phyloP scores from a whole-genome alignment of 495 filamentous ascomycete genomes.

The Penicillium daleae region DNA sequence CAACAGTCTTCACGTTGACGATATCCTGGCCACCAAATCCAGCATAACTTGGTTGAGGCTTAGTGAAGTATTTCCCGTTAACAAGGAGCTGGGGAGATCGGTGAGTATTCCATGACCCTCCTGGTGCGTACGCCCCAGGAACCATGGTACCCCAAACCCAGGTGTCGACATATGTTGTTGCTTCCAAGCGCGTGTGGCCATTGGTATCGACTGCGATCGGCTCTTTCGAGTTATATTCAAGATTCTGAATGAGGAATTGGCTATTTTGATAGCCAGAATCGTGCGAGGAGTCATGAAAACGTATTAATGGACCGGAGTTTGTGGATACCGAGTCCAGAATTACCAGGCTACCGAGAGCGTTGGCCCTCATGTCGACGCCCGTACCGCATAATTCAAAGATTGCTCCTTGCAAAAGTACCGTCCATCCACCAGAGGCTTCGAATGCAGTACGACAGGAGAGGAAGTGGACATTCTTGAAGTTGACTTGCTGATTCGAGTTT shows the following conservation, averaged over 20 bases:
- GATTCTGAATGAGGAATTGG: conserved; percentile 45
- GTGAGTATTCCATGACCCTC: conserved; percentile 24
- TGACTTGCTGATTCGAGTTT: conserved; percentile 56
- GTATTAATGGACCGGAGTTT: conserved; percentile 54
- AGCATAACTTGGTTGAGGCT: conserved; percentile 55
- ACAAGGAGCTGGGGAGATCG: conserved; percentile 29
- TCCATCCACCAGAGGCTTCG: conserved; percentile 42
- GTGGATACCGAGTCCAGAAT: conserved; percentile 48
- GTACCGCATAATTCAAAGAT: conserved; percentile 37
- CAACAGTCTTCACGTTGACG: conserved; percentile 54
- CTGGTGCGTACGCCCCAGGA: conserved; percentile 36
- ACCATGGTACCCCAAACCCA: conserved; percentile 46
- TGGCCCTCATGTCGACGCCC: conserved; percentile 41
- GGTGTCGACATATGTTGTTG: conserved; percentile 49
- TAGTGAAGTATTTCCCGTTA: conserved; percentile 35
- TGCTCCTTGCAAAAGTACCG: conserved; percentile 44
- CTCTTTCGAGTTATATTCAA: conserved; percentile 28
- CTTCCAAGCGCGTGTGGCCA: conserved; percentile 46
- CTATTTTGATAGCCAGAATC: conserved; percentile 38
- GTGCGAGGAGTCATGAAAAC: conserved; percentile 47
- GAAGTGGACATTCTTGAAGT: conserved; percentile 54
- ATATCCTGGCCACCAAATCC: conserved; percentile 44
- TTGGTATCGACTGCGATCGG: conserved; percentile 39
- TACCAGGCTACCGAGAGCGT: conserved; percentile 54
- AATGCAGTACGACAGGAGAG: conserved; percentile 43